Conservation (phyloP, 495 filamentous ascomycete species). For the Endocarpon pusillum region DNA sequence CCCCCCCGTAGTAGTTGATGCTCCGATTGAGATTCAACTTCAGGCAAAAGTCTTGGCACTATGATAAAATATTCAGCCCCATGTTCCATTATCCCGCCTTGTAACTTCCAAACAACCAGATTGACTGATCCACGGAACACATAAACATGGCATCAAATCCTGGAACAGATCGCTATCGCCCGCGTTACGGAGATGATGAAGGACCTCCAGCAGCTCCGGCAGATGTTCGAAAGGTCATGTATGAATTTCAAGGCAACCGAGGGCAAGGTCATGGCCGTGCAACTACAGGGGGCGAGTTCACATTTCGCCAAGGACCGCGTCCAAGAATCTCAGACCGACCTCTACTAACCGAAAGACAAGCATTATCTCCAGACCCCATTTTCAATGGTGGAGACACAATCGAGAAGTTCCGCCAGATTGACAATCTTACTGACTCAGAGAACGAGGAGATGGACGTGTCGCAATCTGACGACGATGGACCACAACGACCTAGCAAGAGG, state of each 20-base stretch:
- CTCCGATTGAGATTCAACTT: no score
- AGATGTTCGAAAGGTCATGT: neutral
- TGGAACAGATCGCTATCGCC: neutral
- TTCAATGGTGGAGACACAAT: conserved; percentile 14
- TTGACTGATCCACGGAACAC: no score
- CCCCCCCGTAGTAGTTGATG: no score
- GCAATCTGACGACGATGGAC: conserved; percentile 28
- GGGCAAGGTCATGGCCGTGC: neutral
- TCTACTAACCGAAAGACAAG: conserved; percentile 20
- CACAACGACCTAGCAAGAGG: conserved; percentile 33
- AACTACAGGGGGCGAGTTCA: conserved; percentile 22
- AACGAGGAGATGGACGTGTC: conserved; percentile 49
- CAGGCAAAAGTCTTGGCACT: no score
- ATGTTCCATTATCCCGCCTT: no score
- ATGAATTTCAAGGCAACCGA: neutral
- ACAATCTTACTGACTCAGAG: conserved; percentile 56
- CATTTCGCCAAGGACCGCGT: conserved; percentile 23
- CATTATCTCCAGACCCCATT: conserved; percentile 23
- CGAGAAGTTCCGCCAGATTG: conserved; percentile 28
- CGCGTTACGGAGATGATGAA: neutral
- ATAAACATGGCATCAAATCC: no score
- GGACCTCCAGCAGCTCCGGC: neutral
- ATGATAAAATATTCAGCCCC: no score
- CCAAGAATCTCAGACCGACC: conserved; percentile 28
- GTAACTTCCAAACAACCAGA: no score